Conservation (phyloP, 2,329 filamentous ascomycete species). For the Cytospora piceicola region DNA sequence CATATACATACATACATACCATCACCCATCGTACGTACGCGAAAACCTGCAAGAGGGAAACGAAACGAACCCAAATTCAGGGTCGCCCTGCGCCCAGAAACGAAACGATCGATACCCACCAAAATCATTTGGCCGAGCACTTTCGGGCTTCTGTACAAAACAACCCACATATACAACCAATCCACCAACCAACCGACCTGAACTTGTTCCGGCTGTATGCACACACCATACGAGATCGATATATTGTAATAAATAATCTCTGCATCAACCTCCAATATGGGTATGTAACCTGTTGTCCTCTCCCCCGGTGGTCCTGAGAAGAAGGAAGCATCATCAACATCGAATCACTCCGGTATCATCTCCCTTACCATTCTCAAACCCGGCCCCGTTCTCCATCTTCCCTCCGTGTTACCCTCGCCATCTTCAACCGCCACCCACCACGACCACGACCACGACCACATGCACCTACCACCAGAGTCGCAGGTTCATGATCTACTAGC, state of each 20-base stretch:
- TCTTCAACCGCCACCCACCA: neutral
- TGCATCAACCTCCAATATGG: constrained; percentile 18
- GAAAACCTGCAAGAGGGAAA: neutral
- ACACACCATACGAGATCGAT: constrained; percentile 8
- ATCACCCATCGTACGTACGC: neutral
- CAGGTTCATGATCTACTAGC: neutral
- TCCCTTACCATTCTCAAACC: neutral
- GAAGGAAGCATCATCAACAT: neutral
- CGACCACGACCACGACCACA: neutral
- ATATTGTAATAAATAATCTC: constrained; percentile 19
- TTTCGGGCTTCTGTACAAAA: neutral
- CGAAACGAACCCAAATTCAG: neutral
- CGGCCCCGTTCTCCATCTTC: neutral
- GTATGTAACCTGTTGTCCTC: constrained; percentile 14
- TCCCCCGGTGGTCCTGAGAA: neutral
- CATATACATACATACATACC: neutral
- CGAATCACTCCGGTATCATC: neutral
- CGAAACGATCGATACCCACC: constrained; percentile 9
- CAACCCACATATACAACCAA: neutral
- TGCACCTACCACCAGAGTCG: neutral
- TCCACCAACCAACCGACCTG: neutral
- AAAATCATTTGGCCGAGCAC: neutral
- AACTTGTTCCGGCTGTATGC: constrained; percentile 1
- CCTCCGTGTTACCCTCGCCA: neutral
- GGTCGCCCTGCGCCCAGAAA: neutral